These are phyloP conservation scores for Plenodomus biglobosus DNA, from an alignment of 2,329 filamentous ascomycete species.

Conservation along the genomic window DNA sequence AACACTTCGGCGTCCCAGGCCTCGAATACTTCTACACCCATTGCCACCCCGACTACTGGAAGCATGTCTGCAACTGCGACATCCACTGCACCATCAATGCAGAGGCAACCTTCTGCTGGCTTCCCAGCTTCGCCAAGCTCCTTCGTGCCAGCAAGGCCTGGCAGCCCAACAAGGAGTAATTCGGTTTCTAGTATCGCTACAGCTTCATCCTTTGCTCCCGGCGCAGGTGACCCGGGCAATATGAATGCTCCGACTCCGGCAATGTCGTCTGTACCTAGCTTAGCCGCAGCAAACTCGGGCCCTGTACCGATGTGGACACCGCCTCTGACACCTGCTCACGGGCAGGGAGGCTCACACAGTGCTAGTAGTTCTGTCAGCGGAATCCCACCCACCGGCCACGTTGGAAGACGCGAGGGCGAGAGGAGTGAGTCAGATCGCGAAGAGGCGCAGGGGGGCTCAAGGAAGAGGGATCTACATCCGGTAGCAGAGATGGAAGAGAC, in stretches of 20 bases:
- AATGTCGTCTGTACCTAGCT: constrained; percentile 72
- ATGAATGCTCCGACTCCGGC: constrained; percentile 79
- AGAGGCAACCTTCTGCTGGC: constrained; percentile 55
- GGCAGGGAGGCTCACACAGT: constrained; percentile 51
- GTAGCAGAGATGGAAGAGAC: constrained; percentile 40
- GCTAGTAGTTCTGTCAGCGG: constrained; percentile 57
- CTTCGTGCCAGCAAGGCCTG: constrained; percentile 61
- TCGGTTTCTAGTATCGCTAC: constrained; percentile 80
- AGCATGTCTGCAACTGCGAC: constrained; percentile 59
- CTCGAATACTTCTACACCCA: constrained; percentile 66
- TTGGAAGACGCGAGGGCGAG: constrained; percentile 35
- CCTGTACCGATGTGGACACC: constrained; percentile 78
- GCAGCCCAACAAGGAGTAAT: constrained; percentile 81
- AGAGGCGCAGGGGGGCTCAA: constrained; percentile 27
- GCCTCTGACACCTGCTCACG: constrained; percentile 74
- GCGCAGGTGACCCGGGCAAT: constrained; percentile 35
- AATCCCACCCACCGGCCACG: no score
- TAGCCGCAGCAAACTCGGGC: constrained; percentile 72
- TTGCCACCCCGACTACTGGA: constrained; percentile 68
- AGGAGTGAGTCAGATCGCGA: constrained; percentile 42
- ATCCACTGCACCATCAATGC: constrained; percentile 57
- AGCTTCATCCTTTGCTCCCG: constrained; percentile 54
- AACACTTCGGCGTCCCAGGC: constrained; percentile 44
- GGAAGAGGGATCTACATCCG: constrained; percentile 44
- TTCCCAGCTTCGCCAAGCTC: constrained; percentile 59